phyloP scores from a whole-genome alignment of 2,329 filamentous ascomycete genomes.

The Kalmusia sp. region DNA sequence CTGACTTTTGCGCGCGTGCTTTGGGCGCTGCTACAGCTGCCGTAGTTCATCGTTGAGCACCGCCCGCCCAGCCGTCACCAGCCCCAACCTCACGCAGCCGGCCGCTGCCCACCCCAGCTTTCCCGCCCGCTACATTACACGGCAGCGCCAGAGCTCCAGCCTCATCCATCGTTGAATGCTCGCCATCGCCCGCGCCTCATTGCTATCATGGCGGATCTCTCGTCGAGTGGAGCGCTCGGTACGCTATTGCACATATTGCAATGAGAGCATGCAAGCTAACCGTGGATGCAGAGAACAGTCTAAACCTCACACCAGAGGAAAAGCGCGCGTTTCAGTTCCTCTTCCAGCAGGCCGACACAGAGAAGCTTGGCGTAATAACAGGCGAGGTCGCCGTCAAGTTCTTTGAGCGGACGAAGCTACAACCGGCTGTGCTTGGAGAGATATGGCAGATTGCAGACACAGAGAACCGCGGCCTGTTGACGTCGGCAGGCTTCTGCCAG shows the following conservation, averaged over 20 bases:
- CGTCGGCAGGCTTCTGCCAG: slow-evolving; percentile 89
- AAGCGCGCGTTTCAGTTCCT: slow-evolving; percentile 93
- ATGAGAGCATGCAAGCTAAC: slow-evolving; percentile 13
- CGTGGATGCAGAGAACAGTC: slow-evolving; percentile 56
- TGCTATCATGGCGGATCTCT: slow-evolving; percentile 5
- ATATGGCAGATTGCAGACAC: slow-evolving; percentile 99
- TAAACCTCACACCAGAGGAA: slow-evolving; percentile 90
- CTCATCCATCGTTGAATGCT: slow-evolving; percentile 4
- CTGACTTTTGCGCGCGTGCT: not conserved
- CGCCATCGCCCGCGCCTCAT: slow-evolving; percentile 3
- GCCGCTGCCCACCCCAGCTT: slow-evolving; percentile 30
- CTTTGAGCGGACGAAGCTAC: slow-evolving; percentile 93
- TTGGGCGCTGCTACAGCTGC: not conserved
- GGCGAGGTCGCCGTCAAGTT: slow-evolving; percentile 97
- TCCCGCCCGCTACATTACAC: slow-evolving; percentile 7
- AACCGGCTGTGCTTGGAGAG: slow-evolving; percentile 85
- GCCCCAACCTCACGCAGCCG: slow-evolving; percentile 20
- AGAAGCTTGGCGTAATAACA: slow-evolving; percentile 90
- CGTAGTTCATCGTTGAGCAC: not conserved
- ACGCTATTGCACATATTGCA: slow-evolving; percentile 6
- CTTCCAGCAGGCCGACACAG: slow-evolving; percentile 90
- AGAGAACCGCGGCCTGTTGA: slow-evolving; percentile 93
- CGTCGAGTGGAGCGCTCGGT: slow-evolving; percentile 7
- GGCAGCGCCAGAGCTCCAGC: slow-evolving; percentile 3
- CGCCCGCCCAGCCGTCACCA: not conserved